phyloP scores from a whole-genome alignment of 2,329 filamentous ascomycete species.

The Calonectria crousiana region DNA sequence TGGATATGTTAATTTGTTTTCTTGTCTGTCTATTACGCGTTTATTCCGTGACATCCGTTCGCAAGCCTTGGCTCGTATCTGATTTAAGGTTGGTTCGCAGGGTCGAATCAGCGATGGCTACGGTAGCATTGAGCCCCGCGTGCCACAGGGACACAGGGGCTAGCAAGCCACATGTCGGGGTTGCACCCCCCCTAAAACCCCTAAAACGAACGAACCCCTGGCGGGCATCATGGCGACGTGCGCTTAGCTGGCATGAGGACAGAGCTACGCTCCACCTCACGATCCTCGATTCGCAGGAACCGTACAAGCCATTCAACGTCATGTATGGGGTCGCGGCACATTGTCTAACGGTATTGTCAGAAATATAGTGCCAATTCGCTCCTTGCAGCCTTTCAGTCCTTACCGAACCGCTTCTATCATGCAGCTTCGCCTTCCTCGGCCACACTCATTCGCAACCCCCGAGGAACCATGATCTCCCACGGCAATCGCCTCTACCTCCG shows the following conservation, averaged over 20 bases:
- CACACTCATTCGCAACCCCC: slow-evolving; percentile 18
- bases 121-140: not conserved
- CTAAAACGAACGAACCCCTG: slow-evolving; percentile 9
- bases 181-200: slow-evolving; percentile 1
- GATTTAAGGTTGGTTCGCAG: not conserved
- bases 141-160: not conserved
- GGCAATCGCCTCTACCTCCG: slow-evolving; percentile 51
- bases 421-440: slow-evolving; percentile 36
- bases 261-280: slow-evolving; percentile 1
- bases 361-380: not conserved
- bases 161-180: not conserved
- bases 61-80: not conserved
- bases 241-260: slow-evolving; percentile 13
- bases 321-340: slow-evolving; percentile 11
- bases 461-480: slow-evolving; percentile 46
- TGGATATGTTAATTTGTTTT: slow-evolving; percentile 9
- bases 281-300: not conserved
- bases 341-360: not conserved
- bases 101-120: not conserved
- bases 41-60: not conserved
- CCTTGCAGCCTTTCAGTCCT: not conserved
- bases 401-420: slow-evolving; percentile 32
- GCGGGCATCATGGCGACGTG: slow-evolving; percentile 17
- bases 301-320: slow-evolving; percentile 12
- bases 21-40: not conserved